A percentile compares a stretch with the other conserved stretches of the same genome.
phyloP scores from a whole-genome alignment of 805 yeast species.

The Metschnikowia baotianmanensis region DNA sequence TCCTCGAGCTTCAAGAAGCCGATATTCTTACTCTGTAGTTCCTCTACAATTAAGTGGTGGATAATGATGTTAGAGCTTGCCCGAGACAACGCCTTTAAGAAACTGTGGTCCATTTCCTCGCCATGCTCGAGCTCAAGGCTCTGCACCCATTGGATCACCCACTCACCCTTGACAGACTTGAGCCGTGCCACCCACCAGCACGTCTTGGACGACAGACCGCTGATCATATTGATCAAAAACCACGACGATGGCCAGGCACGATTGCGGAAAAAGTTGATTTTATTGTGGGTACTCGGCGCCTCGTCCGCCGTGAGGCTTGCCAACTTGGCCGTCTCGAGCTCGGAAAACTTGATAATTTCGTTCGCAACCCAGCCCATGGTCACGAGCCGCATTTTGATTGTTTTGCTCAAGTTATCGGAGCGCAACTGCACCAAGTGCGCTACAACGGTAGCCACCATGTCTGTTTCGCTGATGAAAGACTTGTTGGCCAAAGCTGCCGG shows the following conservation, averaged over 20 bases:
- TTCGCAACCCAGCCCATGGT: conserved; percentile 71
- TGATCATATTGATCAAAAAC: conserved; percentile 46
- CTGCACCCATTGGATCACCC: conserved; percentile 55
- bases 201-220: conserved; percentile 35
- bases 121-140: conserved; percentile 20
- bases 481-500: conserved; percentile 17
- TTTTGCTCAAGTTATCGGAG: conserved; percentile 47
- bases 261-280: conserved; percentile 43
- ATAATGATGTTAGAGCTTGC: conserved; percentile 47
- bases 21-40: conserved; percentile 41
- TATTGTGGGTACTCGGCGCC: conserved; percentile 18
- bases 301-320: conserved; percentile 30
- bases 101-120: conserved; percentile 27
- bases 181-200: conserved; percentile 56
- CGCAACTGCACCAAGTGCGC: conserved; percentile 44
- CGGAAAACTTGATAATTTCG: conserved; percentile 49
- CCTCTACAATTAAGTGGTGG: conserved; percentile 53
- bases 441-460: conserved; percentile 32
- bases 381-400: conserved; percentile 52
- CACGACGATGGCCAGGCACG: conserved; percentile 58
- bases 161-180: conserved; percentile 48
- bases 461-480: conserved; percentile 28
- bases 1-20: conserved; percentile 23
- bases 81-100: conserved; percentile 40
- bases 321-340: conserved; percentile 45